Base-by-base conservation (phyloP, 2,329 filamentous ascomycete genomes). In the Phialophora expanda region DNA sequence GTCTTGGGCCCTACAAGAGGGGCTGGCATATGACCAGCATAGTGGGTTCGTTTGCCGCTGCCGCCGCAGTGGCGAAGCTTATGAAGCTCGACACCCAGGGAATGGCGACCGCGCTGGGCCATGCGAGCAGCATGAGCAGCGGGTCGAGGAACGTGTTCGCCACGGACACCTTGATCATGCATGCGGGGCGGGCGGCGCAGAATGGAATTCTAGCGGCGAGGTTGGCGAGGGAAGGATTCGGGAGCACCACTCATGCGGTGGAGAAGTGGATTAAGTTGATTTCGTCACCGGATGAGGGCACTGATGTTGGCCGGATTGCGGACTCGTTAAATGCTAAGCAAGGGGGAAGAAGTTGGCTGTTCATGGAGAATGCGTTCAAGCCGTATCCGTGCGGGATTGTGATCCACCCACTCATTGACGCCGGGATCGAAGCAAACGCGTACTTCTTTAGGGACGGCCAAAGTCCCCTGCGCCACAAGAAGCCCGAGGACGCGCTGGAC, bases 331-430 rank as follows among this genome's bases (percentile, higher is more conserved):
- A 55, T 17, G 53, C 44, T 12, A 51, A 60, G 17, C 17, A 60
- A 3, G 57, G 57, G 12, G 46, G 48, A n/a, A 24, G 57, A 12
- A 22, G 32, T 24, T 60, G 57, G 57, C 17, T 41, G 24, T 30
- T 60, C 14, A 75, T 81, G 70, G 78, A 79, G 66, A 86, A 86
- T 66, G 80, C 81, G 1, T 86, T 85, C 75, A 86, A 86, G 71
- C 84, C 83, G 0, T 86, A 83, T 66, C 83, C 84, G 0, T 86
- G 84, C 71, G 84, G 83, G 0, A 85, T 86, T 65, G 83, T 86
- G 0, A 83, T 85, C 68, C 84, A 86, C 72, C 83, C 84, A 1
- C 77, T 80, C 1, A 86, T 86, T 61, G 84, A 86, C 71, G 83
- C 75, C 2, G 81, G 80, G 63, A 79, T 81, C 12, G 80, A 83